Conservation (phyloP, 306 rosid genomes). For the peach (Prunus persica) region DNA sequence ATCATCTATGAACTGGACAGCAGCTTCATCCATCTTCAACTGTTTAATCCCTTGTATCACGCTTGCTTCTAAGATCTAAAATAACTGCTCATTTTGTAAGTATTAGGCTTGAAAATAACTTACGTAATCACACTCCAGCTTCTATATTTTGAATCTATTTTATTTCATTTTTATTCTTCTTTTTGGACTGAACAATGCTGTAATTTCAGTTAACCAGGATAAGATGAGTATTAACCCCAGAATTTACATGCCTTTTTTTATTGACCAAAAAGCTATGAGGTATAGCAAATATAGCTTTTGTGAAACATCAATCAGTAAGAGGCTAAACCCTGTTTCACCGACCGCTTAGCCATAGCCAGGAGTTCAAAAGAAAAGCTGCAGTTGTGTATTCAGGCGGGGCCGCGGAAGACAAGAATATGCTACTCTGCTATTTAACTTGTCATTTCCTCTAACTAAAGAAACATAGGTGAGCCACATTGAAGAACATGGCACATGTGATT, state of each 20-base stretch:
- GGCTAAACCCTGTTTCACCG: neutral
- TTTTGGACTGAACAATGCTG: neutral
- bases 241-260: neutral
- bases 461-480: neutral
- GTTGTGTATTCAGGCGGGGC: neutral
- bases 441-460: neutral
- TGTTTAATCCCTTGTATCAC: conserved; percentile 77
- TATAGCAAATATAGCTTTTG: neutral
- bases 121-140: neutral
- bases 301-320: neutral
- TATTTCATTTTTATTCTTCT: neutral
- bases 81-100: conserved; percentile 52
- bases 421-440: neutral
- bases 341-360: neutral
- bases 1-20: conserved; percentile 69
- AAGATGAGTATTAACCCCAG: neutral
- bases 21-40: conserved; percentile 61
- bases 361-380: neutral
- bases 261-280: neutral
- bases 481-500: neutral
- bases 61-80: conserved; percentile 84
- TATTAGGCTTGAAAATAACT: conserved; percentile 20
- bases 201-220: neutral
- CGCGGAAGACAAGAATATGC: neutral
- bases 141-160: neutral